These are phyloP conservation scores for Jaltomata sinuosa DNA, from an alignment of 257 asterid genomes.

Conservation along the genomic window DNA sequence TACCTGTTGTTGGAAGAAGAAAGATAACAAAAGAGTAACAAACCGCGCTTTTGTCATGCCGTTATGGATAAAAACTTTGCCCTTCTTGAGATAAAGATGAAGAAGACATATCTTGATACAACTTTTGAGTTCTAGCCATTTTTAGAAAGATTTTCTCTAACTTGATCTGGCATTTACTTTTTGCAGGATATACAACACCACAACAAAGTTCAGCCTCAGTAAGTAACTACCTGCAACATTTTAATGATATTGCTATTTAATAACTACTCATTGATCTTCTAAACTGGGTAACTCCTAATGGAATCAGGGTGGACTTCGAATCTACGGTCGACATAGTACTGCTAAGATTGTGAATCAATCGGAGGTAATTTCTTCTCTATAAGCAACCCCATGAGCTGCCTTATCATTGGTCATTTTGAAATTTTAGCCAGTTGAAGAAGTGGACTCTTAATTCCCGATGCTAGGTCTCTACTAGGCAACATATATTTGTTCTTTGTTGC, in stretches of 20 bases:
- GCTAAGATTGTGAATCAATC: slow-evolving; percentile 26
- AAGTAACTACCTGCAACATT: slow-evolving; percentile 25
- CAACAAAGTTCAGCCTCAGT: slow-evolving; percentile 51
- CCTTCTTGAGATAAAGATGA: not conserved
- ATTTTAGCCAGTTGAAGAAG: not conserved
- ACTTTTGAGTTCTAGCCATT: not conserved
- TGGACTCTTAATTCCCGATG: not conserved
- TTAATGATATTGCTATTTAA: not conserved
- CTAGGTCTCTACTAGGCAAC: not conserved
- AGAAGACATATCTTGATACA: not conserved
- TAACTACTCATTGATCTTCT: slow-evolving; percentile 2
- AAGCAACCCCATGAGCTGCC: not conserved
- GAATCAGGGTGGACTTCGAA: slow-evolving; percentile 32
- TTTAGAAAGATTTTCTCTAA: slow-evolving; percentile 17
- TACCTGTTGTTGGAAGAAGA: too few relatives aligned
- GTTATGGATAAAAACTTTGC: not conserved
- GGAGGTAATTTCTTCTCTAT: slow-evolving; percentile 28
- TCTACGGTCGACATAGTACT: slow-evolving; percentile 28
- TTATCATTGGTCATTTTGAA: not conserved
- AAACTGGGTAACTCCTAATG: slow-evolving; percentile 13
- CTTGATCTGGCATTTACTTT: not conserved
- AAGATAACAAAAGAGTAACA: not conserved
- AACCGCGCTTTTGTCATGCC: not conserved
- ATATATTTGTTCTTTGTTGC: not conserved
- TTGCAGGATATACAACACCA: slow-evolving; percentile 58